Base-by-base conservation (phyloP, 345 rosid genomes). In the Erysimum cheiranthoides region DNA sequence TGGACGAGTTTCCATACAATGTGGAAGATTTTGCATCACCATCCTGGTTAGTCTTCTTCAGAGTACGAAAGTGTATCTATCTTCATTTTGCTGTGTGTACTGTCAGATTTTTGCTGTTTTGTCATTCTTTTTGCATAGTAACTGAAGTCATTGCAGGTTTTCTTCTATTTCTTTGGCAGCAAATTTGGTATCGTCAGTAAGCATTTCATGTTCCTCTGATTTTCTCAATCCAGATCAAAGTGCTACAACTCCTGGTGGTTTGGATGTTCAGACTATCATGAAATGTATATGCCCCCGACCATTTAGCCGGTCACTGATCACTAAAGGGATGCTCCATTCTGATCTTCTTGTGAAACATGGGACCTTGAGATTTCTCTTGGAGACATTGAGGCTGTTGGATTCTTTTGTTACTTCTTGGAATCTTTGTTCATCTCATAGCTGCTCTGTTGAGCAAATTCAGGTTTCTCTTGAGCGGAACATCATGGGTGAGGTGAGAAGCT, bases 1-100 rank as follows among this genome's bases (percentile, higher is more conserved):
- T 90, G 85, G 88, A 87, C 66, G 92, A 90, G 67, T 90, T 90
- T 80, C 99, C 97, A 62, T 95, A 85, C 86, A 92, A 81, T 76
- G 85, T 92, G 68, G 96, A 92, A 79, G 91, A 95, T 86, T 86
- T 74, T 73, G 71, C 89, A 68, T 92, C 97, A 8, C 84, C 90
- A 61, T 73, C 76, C 76, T 95, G 99, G 99, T 92, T 72, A 86
- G 92, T 78, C 84, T 77, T 78, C 79, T 70, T 34, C 53, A 60
- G 31, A 34, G 57, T 58, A 68, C 66, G 5, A 42, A 10, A 14
- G 31, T 51, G 21, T 72, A 74, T 79, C 5, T 52, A 58, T 72
- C 47, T 49, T 70, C n/a, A 31, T 39, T 54, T 72, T 42, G 53
- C 68, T 54, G 72, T 14, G 1, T 56, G 28, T 46, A 53, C 31